Conservation (phyloP, 2,329 filamentous ascomycete genomes). For the Xylaria sp. region DNA sequence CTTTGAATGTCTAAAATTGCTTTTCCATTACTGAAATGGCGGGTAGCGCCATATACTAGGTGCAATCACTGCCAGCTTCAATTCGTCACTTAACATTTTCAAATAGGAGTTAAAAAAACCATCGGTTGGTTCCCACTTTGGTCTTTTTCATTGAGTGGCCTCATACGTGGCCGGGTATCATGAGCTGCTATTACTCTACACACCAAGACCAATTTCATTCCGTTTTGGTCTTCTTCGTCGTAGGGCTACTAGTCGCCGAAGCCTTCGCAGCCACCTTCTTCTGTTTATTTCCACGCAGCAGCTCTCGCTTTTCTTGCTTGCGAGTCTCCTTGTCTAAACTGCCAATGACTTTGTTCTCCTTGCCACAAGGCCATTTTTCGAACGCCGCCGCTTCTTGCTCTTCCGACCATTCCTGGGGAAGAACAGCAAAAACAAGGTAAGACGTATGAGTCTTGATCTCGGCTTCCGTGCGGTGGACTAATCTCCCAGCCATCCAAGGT, state of each 20-base stretch:
- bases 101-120: too few species aligned
- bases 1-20: too few species aligned
- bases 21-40: too few species aligned
- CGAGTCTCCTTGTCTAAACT: slow-evolving; percentile 59
- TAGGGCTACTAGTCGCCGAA: slow-evolving; percentile 24
- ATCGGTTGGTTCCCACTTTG: neutral
- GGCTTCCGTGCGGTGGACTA: slow-evolving; percentile 81
- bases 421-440: slow-evolving; percentile 91
- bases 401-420: slow-evolving; percentile 85
- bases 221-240: slow-evolving; percentile 34
- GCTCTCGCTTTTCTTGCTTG: slow-evolving; percentile 62
- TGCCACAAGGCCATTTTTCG: slow-evolving; percentile 66
- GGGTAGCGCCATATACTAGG: too few species aligned
- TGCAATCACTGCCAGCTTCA: too few species aligned
- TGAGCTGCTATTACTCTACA: neutral
- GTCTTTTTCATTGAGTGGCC: neutral
- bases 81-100: too few species aligned
- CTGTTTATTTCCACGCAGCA: slow-evolving; percentile 54
- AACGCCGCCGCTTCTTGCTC: slow-evolving; percentile 76
- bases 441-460: slow-evolving; percentile 96
- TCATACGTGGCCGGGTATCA: neutral
- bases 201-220: neutral
- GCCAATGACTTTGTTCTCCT: slow-evolving; percentile 58
- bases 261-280: slow-evolving; percentile 42
- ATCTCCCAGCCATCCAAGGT: slow-evolving; percentile 74